Conservation (phyloP, 768 basidiomycete species). For the Pulveroboletus sp. region DNA sequence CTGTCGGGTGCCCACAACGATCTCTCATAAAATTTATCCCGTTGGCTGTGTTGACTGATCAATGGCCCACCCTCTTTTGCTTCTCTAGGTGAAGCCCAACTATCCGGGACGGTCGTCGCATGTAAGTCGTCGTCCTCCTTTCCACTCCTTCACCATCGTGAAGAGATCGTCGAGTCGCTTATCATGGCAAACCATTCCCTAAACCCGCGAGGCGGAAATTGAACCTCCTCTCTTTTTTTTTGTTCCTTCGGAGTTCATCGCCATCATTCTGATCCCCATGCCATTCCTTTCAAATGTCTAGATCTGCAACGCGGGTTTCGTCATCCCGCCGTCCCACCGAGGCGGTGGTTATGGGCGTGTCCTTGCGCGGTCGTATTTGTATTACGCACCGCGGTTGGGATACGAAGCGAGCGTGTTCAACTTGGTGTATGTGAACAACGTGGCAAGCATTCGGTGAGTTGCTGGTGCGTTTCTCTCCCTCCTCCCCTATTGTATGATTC, state of each 20-base stretch:
- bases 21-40: not conserved
- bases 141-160: not conserved
- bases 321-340: conserved; percentile 62
- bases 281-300: conserved; percentile 22
- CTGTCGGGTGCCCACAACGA: not conserved
- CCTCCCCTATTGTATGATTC: not conserved
- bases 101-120: conserved; percentile 89
- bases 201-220: conserved; percentile 8
- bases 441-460: conserved; percentile 58
- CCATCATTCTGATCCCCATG: not conserved
- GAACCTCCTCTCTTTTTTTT: not conserved
- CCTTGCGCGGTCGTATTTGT: conserved; percentile 72
- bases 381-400: conserved; percentile 76
- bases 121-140: conserved; percentile 44
- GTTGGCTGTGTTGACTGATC: conserved; percentile 3
- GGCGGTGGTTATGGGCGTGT: conserved; percentile 62
- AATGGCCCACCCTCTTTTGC: not conserved
- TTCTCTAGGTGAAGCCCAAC: conserved; percentile 67
- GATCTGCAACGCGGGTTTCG: conserved; percentile 90
- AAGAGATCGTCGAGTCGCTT: not conserved
- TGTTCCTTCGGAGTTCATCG: not conserved
- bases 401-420: conserved; percentile 85
- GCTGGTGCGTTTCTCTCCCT: not conserved
- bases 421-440: conserved; percentile 83
- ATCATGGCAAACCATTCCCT: not conserved